Percentiles rank a stretch among this genome's conserved stretches.
phyloP scores from a whole-genome alignment of 768 basidiomycete genomes.

The Leucocoprinus birnbaumii region DNA sequence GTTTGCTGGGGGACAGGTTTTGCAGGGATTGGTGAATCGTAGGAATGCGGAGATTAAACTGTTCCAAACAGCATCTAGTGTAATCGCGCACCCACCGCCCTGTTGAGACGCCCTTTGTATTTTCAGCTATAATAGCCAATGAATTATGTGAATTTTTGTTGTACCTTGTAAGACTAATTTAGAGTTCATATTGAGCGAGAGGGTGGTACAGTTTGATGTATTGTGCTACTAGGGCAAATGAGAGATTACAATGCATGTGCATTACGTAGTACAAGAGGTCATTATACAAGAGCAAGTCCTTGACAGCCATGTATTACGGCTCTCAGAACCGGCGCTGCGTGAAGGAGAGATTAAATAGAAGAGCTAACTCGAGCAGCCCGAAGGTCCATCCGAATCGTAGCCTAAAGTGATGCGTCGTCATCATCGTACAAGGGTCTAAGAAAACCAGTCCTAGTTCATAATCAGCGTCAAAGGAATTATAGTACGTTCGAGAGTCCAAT shows the following conservation, averaged over 20 bases:
- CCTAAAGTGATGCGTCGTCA: background rate
- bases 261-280: constrained; percentile 5
- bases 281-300: background rate
- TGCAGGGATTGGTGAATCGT: constrained; percentile 24
- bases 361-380: background rate
- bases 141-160: too few species aligned
- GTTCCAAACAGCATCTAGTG: constrained; percentile 27
- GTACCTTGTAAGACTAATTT: too few species aligned
- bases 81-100: constrained; percentile 22
- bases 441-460: constrained; percentile 6
- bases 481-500: constrained; percentile 1
- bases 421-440: constrained; percentile 7
- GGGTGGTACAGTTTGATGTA: too few species aligned
- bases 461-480: background rate
- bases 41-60: constrained; percentile 26
- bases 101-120: too few species aligned
- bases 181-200: too few species aligned
- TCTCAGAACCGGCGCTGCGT: background rate
- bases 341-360: background rate
- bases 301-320: background rate
- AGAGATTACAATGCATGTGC: too few species aligned
- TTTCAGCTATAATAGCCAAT: too few species aligned
- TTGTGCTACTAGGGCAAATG: too few species aligned
- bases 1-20: constrained; percentile 23
- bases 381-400: constrained; percentile 1